Base-by-base conservation (phyloP, 768 basidiomycete genomes). In the Mycena epipterygia region DNA sequence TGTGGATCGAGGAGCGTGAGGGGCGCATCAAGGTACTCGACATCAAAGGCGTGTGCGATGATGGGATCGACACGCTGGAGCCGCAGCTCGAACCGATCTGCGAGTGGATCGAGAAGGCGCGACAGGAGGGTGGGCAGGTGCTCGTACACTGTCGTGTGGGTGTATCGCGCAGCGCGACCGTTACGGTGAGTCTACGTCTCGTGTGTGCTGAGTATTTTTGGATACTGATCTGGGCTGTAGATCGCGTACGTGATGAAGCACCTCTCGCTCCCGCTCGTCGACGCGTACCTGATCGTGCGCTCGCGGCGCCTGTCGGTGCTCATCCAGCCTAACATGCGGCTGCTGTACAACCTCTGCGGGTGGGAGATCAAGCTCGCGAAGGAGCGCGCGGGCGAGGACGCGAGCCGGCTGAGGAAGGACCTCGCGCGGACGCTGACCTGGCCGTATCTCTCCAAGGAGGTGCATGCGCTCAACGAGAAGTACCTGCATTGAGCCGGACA, bases 81-180 rank as follows among this genome's bases (percentile, higher is more conserved):
- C 95, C 94, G 8, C 92, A 96, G 80, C 87, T 99, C 35, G 90
- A 90, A 68, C 91, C 93, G 3, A 94, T 97, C 46, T 95, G 95
- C 77, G 92, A 91, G 52, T 98, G 96, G 95, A 98, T 99, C 74
- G 95, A 97, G 76, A 86, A 89, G 58, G 97, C 96, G 48, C 84
- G 95, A 44, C 80, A 83, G 37, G 88, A 91, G 57, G 96, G 97
- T 9, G 97, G 97, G 3, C 93, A 94, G 77, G 92, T 97, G 37
- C 86, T 99, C 59, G 96, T 99, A 11, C 97, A 99, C 81, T 99
- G 97, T 80, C 89, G 96, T n/a, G 97, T 99, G n/a, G 97, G 97
- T n/a, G 97, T 99, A 48, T 95, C 93, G 49, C 84, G 97, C 69
- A 95, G 93, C 76, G 97, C 97, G 32, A 97, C 95, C 35, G 96